Evolutionary conservation across 306 rosid genomes (phyloP).

Genomic region (Dryas drummondii): DNA sequence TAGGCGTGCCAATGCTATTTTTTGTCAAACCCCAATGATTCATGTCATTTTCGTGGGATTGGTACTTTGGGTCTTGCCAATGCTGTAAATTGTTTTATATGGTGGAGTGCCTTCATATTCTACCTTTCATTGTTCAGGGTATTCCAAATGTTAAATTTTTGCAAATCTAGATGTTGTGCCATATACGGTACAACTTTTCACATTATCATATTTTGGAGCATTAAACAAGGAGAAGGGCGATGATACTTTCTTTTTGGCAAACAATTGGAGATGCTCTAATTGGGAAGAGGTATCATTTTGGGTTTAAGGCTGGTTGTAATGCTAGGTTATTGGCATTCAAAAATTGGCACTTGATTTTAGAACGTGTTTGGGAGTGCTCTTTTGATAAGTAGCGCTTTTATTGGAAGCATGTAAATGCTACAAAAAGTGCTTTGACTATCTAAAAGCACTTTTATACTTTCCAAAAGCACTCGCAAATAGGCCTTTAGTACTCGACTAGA

Average conservation of each 20-base stretch:
- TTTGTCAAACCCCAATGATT: neutral
- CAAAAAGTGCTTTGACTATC: no score
- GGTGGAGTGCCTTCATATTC: neutral
- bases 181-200: neutral
- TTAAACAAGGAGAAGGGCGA: neutral
- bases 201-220: constrained; percentile 5
- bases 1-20: neutral
- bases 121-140: neutral
- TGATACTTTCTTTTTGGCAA: neutral
- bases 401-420: no score
- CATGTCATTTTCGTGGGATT: neutral
- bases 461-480: no score
- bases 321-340: neutral
- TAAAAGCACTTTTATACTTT: no score
- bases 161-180: neutral
- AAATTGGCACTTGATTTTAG: neutral
- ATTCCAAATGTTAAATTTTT: neutral
- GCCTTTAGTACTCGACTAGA: neutral
- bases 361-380: neutral
- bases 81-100: neutral
- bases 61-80: neutral
- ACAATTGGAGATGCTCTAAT: neutral
- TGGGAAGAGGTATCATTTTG: neutral
- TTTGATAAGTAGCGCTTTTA: no score
- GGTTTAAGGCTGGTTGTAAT: neutral